Evolutionary conservation across 257 asterid species (phyloP).

Genomic region (Primulina eburnea): DNA sequence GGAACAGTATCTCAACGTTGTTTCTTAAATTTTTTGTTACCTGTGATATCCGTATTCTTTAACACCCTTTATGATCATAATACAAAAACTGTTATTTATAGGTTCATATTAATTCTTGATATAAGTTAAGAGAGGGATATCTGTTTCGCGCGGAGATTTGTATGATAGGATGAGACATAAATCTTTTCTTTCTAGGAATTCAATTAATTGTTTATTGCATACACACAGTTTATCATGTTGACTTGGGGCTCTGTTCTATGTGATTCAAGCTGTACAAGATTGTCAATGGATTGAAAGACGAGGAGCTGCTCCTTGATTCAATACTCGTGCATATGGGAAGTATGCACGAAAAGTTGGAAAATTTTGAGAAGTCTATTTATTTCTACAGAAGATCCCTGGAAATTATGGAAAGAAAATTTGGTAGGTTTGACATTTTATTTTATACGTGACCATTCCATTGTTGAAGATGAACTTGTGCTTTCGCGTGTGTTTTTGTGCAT

Average conservation of each 20-base stretch:
- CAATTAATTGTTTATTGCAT: not conserved
- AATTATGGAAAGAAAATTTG: slow-evolving; percentile 58
- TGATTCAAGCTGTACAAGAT: slow-evolving; percentile 59
- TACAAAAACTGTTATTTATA: not conserved
- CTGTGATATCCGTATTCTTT: not conserved
- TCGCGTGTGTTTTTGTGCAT: not conserved
- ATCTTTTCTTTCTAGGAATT: slow-evolving; percentile 11
- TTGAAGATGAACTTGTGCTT: not conserved
- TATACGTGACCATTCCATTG: slow-evolving; percentile 16
- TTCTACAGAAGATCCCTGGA: slow-evolving; percentile 62
- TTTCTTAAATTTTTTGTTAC: not conserved
- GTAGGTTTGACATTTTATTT: slow-evolving; percentile 36
- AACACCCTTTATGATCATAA: not conserved
- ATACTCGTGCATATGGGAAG: slow-evolving; percentile 93
- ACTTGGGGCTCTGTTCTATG: slow-evolving; percentile 16
- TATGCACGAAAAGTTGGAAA: slow-evolving; percentile 64
- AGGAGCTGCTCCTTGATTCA: slow-evolving; percentile 72
- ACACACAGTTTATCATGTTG: slow-evolving; percentile 18
- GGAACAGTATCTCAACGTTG: not conserved
- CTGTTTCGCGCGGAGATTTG: not conserved
- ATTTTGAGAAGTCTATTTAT: slow-evolving; percentile 49
- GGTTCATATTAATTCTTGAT: slow-evolving; percentile 6
- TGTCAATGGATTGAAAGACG: slow-evolving; percentile 55
- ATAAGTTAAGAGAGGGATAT: not conserved
- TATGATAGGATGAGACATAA: not conserved